A percentile compares a stretch with the other conserved stretches of the same genome.
Conservation (phyloP, 2,329 filamentous ascomycete species). For the Cercospora janseana region DNA sequence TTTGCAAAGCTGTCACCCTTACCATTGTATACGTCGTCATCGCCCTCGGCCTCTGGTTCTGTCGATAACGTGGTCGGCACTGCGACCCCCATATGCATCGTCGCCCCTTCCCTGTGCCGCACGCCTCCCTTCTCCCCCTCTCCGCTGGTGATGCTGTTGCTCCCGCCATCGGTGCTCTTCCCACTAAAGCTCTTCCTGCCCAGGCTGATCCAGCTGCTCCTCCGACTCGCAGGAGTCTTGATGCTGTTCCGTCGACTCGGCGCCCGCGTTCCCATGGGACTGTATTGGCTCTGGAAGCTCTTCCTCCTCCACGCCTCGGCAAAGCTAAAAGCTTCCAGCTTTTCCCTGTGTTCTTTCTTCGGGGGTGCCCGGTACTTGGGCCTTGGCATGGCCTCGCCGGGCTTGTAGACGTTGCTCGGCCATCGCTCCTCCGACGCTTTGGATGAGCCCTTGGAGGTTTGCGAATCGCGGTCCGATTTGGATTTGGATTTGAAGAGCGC, state of each 20-base stretch:
- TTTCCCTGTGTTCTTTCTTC: slow-evolving; percentile 51
- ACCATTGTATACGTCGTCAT: slow-evolving; percentile 51
- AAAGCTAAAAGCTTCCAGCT: slow-evolving; percentile 50
- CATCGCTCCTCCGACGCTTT: slow-evolving; percentile 37
- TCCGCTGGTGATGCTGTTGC: slow-evolving; percentile 26
- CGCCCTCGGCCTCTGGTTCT: slow-evolving; percentile 44
- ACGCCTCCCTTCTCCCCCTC: slow-evolving; percentile 24
- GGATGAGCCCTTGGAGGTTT: slow-evolving; percentile 30
- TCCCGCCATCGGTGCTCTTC: slow-evolving; percentile 17
- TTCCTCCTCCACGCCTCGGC: slow-evolving; percentile 48
- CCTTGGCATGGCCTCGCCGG: slow-evolving; percentile 52
- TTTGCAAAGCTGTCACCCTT: slow-evolving; percentile 23
- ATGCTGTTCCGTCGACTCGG: slow-evolving; percentile 40
- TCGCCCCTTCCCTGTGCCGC: slow-evolving; percentile 16
- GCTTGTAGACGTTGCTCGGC: slow-evolving; percentile 50
- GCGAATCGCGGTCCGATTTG: slow-evolving; percentile 33
- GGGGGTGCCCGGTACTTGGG: slow-evolving; percentile 52
- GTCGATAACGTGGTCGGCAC: slow-evolving; percentile 33
- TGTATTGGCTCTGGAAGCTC: slow-evolving; percentile 47
- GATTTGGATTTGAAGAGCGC: slow-evolving; percentile 43
- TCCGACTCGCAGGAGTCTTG: slow-evolving; percentile 20
- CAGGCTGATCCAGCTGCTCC: slow-evolving; percentile 34
- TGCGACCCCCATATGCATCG: slow-evolving; percentile 25
- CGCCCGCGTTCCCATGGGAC: slow-evolving; percentile 50
- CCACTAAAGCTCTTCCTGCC: slow-evolving; percentile 28